Evolutionary conservation across 345 rosid species (phyloP).

Genomic region (Eutrema yunnanense): DNA sequence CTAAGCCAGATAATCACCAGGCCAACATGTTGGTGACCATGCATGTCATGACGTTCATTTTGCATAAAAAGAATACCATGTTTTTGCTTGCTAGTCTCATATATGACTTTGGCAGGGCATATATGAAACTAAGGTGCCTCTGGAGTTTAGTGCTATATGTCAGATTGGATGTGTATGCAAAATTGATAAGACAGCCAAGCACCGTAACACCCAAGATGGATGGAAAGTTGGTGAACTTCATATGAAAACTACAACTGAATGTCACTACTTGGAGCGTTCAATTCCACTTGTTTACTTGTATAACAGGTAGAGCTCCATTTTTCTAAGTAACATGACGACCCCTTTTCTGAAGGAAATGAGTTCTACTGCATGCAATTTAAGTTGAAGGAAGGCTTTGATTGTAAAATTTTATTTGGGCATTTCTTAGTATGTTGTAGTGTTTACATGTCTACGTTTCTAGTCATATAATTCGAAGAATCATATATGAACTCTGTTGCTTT

Average conservation of each 20-base stretch:
- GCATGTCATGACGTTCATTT: constrained; percentile 7
- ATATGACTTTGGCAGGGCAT: constrained; percentile 60
- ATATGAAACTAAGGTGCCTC: constrained; percentile 76
- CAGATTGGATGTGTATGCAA: constrained; percentile 95
- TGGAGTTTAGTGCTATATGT: constrained; percentile 70
- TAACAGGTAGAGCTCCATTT: constrained; percentile 51
- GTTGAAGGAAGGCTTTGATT: background rate
- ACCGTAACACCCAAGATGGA: constrained; percentile 63
- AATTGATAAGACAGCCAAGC: constrained; percentile 62
- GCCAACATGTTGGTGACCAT: constrained; percentile 8
- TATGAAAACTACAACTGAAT: constrained; percentile 90
- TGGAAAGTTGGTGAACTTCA: constrained; percentile 81
- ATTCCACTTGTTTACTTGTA: constrained; percentile 80
- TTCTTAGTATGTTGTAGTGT: background rate
- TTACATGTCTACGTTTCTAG: background rate
- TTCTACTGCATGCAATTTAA: background rate
- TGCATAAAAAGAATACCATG: background rate
- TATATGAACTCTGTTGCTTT: background rate
- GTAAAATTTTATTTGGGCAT: background rate
- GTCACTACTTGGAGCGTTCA: constrained; percentile 70
- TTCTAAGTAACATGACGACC: background rate
- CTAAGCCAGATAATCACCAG: background rate
- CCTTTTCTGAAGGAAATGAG: background rate
- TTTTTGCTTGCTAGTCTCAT: constrained; percentile 9
- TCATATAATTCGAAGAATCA: background rate